phyloP scores from a whole-genome alignment of 495 filamentous ascomycete species.

The Aspergillus avenaceus region DNA sequence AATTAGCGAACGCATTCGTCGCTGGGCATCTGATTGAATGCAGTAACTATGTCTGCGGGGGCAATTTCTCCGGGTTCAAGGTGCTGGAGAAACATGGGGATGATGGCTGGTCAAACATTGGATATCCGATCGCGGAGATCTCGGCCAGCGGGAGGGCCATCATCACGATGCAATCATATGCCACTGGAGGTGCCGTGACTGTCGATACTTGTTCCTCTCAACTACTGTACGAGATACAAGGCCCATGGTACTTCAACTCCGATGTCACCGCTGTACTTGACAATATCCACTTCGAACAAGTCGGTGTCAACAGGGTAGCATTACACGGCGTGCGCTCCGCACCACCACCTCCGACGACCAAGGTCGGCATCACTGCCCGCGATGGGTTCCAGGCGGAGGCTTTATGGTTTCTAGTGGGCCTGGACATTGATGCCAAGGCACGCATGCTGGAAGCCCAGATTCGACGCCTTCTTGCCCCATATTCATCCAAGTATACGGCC shows the following conservation, averaged over 20 bases:
- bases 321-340: slow-evolving; percentile 39
- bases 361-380: slow-evolving; percentile 45
- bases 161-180: slow-evolving; percentile 38
- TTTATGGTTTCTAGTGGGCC: slow-evolving; percentile 29
- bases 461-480: slow-evolving; percentile 16
- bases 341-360: slow-evolving; percentile 49
- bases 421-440: slow-evolving; percentile 37
- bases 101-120: slow-evolving; percentile 43
- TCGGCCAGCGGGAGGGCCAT: slow-evolving; percentile 41
- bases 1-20: slow-evolving; percentile 49
- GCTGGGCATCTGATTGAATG: slow-evolving; percentile 56
- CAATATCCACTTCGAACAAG: slow-evolving; percentile 40
- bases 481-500: slow-evolving; percentile 20
- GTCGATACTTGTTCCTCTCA: slow-evolving; percentile 52
- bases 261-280: slow-evolving; percentile 52
- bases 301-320: slow-evolving; percentile 28
- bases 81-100: slow-evolving; percentile 24
- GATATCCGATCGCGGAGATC: slow-evolving; percentile 58
- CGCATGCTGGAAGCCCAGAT: slow-evolving; percentile 37
- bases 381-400: slow-evolving; percentile 44
- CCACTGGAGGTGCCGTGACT: slow-evolving; percentile 33
- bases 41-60: slow-evolving; percentile 51
- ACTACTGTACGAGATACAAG: slow-evolving; percentile 59
- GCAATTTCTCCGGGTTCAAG: slow-evolving; percentile 57
- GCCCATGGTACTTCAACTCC: slow-evolving; percentile 52